A percentile compares a stretch with the other conserved stretches of the same genome.
Conservation (phyloP, 345 rosid genomes). For the Hibiscus mutabilis region DNA sequence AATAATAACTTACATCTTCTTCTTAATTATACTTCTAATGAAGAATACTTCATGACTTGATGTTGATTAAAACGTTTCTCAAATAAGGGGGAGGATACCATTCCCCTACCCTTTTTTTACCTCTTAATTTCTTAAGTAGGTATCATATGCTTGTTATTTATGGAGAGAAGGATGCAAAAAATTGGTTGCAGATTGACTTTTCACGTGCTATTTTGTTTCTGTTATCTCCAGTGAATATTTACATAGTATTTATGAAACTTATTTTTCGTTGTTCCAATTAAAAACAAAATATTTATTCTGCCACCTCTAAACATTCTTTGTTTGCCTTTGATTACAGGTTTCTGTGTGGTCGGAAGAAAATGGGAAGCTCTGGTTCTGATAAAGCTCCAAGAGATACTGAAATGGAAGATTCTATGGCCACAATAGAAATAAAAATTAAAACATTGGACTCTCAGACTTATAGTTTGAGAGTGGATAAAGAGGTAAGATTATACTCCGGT, state of each 20-base stretch:
- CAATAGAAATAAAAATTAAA: conserved; percentile 65
- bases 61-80: not conserved
- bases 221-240: not conserved
- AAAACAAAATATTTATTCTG: not conserved
- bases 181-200: not conserved
- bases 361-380: conserved; percentile 43
- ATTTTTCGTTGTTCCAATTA: not conserved
- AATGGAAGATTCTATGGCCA: conserved; percentile 41
- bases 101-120: not conserved
- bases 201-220: not conserved
- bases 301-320: not conserved
- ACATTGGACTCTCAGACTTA: conserved; percentile 71
- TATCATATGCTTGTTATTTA: not conserved
- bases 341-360: conserved; percentile 24
- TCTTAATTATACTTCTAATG: not conserved
- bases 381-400: conserved; percentile 24
- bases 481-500: conserved; percentile 31
- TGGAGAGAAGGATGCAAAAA: not conserved
- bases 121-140: not conserved
- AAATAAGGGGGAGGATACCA: not conserved
- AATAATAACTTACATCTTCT: not conserved
- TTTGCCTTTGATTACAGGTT: conserved; percentile 16
- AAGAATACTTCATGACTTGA: not conserved
- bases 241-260: not conserved
- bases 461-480: conserved; percentile 66